Evolutionary conservation across 306 rosid genomes (phyloP), one percentile per base, ranked within the genome.

Genomic region (Spatholobus suberectus): DNA sequence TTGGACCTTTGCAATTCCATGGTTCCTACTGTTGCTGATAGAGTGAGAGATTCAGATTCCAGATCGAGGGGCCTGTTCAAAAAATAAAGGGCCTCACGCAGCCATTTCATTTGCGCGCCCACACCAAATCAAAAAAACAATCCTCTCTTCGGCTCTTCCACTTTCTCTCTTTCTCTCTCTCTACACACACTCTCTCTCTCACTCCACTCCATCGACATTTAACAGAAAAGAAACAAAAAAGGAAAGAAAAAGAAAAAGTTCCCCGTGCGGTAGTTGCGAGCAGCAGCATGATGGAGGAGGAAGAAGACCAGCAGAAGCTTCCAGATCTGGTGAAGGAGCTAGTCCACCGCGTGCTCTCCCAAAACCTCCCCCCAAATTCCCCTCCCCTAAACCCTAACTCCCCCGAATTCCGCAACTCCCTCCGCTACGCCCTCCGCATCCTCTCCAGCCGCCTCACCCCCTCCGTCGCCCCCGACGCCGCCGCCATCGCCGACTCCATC

Each of bases 401-500:
- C 17, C 34, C 90, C 0, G 76, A 92, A 10, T 89, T 92, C 84
- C 90, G 76, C 13, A 83, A 86, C 62, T 88, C 96, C 10, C 92
- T 92, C 49, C 97, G 98, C 79, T 94, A 94, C 83, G 97, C 99
- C 17, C 76, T 85, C 69, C 98, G 97, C 86, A 87, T 94, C 20
- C 93, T 96, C 85, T 90, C 97, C 62, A 91, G 95, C 82, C 88
- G 91, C 24, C 77, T 96, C 71, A 85, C 91, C 3, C 94, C 97
- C 73, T 96, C 99, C 44, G 82, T 94, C 54, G 87, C 98, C 14
- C 93, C 98, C 9, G 95, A 96, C 89, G 75, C 97, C 34, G 91
- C 98, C 61, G 95, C 97, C 87, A 87, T 96, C 73, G 98, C 98
- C 13, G 97, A 91, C 73, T 90, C 97, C 79, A 87, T 92, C 80